Evolutionary conservation across 345 rosid genomes (phyloP).

Genomic region (Euclidium syriacum): DNA sequence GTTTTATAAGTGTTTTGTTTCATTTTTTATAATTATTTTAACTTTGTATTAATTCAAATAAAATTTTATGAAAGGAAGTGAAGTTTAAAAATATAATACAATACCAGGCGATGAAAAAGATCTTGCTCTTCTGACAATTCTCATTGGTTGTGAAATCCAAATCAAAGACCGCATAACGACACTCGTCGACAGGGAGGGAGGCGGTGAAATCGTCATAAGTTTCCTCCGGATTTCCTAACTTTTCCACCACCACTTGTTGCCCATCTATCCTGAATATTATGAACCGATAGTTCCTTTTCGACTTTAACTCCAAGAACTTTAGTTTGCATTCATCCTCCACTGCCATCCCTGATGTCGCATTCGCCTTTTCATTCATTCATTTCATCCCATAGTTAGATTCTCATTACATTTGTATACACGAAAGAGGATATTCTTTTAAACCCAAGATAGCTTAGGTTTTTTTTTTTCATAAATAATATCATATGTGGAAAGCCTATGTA

Average conservation of each 20-base stretch:
- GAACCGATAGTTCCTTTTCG: slow-evolving; percentile 58
- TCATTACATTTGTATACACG: background rate
- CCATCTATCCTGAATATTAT: slow-evolving; percentile 67
- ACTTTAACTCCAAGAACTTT: slow-evolving; percentile 59
- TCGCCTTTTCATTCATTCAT: slow-evolving; percentile 39
- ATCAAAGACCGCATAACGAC: slow-evolving; percentile 48
- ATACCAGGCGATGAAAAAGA: slow-evolving; percentile 72
- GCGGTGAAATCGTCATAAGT: slow-evolving; percentile 52
- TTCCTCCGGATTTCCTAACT: slow-evolving; percentile 42
- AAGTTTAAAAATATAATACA: background rate
- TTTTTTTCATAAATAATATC: background rate
- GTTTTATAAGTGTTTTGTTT: no score
- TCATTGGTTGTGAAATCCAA: slow-evolving; percentile 55
- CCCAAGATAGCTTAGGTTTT: background rate
- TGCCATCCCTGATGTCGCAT: slow-evolving; percentile 70
- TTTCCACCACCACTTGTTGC: slow-evolving; percentile 58
- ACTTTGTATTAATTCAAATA: no score
- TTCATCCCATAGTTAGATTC: background rate
- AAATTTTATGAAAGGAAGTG: no score
- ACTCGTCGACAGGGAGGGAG: slow-evolving; percentile 52
- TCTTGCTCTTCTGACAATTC: slow-evolving; percentile 71
- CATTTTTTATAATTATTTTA: no score
- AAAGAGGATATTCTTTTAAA: background rate
- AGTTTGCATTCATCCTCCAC: slow-evolving; percentile 69
- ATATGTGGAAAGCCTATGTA: background rate